Evolutionary conservation across 257 asterid genomes (phyloP).

Genomic region (Scutellaria galericulata): DNA sequence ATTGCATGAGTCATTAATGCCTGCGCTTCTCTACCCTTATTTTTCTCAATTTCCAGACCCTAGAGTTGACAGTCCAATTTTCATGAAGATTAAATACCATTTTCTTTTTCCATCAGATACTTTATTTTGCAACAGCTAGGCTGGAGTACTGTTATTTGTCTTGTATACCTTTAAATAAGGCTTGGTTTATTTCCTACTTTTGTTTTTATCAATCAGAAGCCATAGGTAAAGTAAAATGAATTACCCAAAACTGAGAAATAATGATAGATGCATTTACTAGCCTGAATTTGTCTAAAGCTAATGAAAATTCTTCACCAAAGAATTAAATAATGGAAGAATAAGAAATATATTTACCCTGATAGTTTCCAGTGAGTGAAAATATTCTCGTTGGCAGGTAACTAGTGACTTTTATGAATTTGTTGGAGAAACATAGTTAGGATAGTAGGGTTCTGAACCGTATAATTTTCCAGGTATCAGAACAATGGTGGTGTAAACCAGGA

Average conservation of each 20-base stretch:
- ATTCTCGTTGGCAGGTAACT: conserved; percentile 7
- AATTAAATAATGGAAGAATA: not conserved
- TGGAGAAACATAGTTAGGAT: conserved; percentile 17
- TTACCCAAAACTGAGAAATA: not conserved
- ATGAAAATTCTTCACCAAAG: not conserved
- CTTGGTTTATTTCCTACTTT: not conserved
- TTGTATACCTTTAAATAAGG: not conserved
- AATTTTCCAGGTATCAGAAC: conserved; percentile 71
- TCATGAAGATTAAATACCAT: not conserved
- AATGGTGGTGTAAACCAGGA: conserved; percentile 98
- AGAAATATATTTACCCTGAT: not conserved
- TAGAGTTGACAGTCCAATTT: not conserved
- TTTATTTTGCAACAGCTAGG: not conserved
- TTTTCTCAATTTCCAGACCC: conserved; percentile 8
- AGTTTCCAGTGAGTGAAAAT: conserved; percentile 7
- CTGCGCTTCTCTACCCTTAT: not conserved
- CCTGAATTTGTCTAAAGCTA: conserved; percentile 7
- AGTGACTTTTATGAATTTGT: not conserved
- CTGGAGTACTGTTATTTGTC: not conserved
- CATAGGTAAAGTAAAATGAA: conserved; percentile 10
- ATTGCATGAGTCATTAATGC: not conserved
- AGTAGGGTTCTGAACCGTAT: conserved; percentile 20
- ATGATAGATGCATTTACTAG: not conserved
- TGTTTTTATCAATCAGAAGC: not conserved
- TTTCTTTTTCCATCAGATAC: not conserved